phyloP scores from a whole-genome alignment of 73 alveolate species.

The Paraurostyla sp. region DNA sequence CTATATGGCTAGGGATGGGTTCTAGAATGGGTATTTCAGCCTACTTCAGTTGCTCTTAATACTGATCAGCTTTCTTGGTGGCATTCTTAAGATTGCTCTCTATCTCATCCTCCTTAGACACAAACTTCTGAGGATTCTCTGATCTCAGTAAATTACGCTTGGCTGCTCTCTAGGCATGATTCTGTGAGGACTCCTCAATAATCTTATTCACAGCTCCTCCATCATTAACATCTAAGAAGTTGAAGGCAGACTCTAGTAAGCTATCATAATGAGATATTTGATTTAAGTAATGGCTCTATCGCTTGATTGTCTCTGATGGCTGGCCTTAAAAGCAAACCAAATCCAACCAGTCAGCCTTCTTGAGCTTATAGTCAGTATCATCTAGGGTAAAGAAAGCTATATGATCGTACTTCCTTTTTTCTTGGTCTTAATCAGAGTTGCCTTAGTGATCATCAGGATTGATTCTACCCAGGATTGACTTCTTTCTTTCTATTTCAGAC shows the following conservation, averaged over 20 bases:
- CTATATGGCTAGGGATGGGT: slow-evolving; percentile 50
- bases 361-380: slow-evolving; percentile 57
- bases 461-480: slow-evolving; percentile 29
- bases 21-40: slow-evolving; percentile 57
- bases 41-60: not conserved
- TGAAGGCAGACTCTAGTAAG: slow-evolving; percentile 58
- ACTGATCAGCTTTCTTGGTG: not conserved
- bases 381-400: slow-evolving; percentile 48
- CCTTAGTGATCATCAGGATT: not conserved
- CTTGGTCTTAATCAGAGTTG: not conserved
- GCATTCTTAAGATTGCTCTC: slow-evolving; percentile 45
- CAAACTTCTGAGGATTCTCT: slow-evolving; percentile 25
- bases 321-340: slow-evolving; percentile 44
- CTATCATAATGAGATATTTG: slow-evolving; percentile 22
- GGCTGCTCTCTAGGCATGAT: slow-evolving; percentile 72
- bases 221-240: slow-evolving; percentile 76
- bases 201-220: slow-evolving; percentile 71
- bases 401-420: not conserved
- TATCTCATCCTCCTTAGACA: slow-evolving; percentile 57
- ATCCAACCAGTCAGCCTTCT: slow-evolving; percentile 70
- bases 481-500: slow-evolving; percentile 43
- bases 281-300: slow-evolving; percentile 39
- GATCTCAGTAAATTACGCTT: slow-evolving; percentile 61
- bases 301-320: slow-evolving; percentile 1
- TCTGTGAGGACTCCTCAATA: slow-evolving; percentile 63